phyloP scores from a whole-genome alignment of 306 rosid genomes.

The Prunus kanzakura region DNA sequence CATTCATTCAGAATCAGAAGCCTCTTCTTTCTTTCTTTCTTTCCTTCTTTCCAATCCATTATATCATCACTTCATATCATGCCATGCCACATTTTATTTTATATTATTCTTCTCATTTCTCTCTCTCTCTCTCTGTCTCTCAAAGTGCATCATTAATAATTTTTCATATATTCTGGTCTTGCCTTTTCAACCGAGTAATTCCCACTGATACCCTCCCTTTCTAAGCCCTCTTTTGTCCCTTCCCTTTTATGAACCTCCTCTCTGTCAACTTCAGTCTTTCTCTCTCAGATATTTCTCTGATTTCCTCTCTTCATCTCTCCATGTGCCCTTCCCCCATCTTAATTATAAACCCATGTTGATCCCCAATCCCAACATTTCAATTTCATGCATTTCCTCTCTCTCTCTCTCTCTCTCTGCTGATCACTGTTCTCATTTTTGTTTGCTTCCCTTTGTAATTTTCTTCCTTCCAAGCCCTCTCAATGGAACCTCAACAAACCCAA shows the following conservation, averaged over 20 bases:
- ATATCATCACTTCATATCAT: conserved; percentile 23
- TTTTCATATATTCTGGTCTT: conserved; percentile 12
- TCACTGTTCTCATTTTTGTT: conserved; percentile 10
- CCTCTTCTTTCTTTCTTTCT: conserved; percentile 12
- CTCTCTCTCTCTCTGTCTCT: conserved; percentile 4
- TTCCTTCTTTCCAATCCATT: conserved; percentile 27
- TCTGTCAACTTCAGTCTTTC: conserved; percentile 91
- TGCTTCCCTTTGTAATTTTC: conserved; percentile 29
- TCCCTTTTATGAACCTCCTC: conserved; percentile 55
- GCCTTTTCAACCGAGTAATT: conserved; percentile 59
- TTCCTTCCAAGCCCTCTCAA: conserved; percentile 18
- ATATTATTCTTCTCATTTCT: not conserved
- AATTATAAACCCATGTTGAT: conserved; percentile 5
- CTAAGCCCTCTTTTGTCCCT: conserved; percentile 91
- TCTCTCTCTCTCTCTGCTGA: not conserved
- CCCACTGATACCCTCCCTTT: conserved; percentile 56
- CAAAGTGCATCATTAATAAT: conserved; percentile 12
- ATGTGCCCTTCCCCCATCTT: conserved; percentile 27
- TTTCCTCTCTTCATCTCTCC: conserved; percentile 50
- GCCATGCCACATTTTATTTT: not conserved
- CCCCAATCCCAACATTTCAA: conserved; percentile 21
- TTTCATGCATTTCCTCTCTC: conserved; percentile 23
- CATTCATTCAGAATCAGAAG: conserved; percentile 53
- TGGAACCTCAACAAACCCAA: conserved; percentile 22
- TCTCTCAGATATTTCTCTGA: conserved; percentile 78